Evolutionary conservation across 2,329 filamentous ascomycete species (phyloP), one percentile per base, ranked within the genome.

Genomic region (Exutisphaerella laricina): DNA sequence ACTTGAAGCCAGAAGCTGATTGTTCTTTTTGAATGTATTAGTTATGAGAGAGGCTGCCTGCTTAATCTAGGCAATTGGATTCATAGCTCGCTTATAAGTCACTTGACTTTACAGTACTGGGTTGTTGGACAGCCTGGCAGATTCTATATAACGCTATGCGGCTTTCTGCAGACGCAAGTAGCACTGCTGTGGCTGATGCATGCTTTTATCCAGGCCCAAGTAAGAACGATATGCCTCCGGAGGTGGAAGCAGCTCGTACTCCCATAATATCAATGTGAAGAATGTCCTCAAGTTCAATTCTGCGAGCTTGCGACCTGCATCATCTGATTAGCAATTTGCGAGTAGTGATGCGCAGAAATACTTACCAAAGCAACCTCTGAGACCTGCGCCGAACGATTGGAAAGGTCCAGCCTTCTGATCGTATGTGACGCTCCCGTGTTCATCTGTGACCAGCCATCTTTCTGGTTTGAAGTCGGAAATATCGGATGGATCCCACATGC

Each of bases 301-400:
- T 10, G 56, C 58, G 14, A 57, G 31, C 33, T 50, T 54, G 7
- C 39, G 39, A 28, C 36, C 36, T 39, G 36, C 14, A 18, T n/a
- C 14, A 4, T 14, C 17, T 12, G 7, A 9, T 33, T 4, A 33
- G 20, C 8, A 8, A 16, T 3, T 12, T 8, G 9, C 16, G 21
- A 6, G 4, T 13, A n/a, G 33, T 6, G n/a, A 13, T 12, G 4
- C 1, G 3, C 4, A n/a, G 9, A 18, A 23, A 10, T 8, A 17
- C 53, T 39, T 43, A 60, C 65, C 66, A 43, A 62, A 61, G 44
- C 67, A 69, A 1, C 62, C 65, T 4, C 67, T 48, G 14, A 56
- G 53, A 1, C 67, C 68, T 2, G 58, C 57, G 0, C 65, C 64
- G 46, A 70, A 70, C 1, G 58, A 53, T 25, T 64, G 41, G 5